Evolutionary conservation across 2,329 filamentous ascomycete species (phyloP), one percentile per base, ranked within the genome.

Genomic region (Lachnellula cervina): DNA sequence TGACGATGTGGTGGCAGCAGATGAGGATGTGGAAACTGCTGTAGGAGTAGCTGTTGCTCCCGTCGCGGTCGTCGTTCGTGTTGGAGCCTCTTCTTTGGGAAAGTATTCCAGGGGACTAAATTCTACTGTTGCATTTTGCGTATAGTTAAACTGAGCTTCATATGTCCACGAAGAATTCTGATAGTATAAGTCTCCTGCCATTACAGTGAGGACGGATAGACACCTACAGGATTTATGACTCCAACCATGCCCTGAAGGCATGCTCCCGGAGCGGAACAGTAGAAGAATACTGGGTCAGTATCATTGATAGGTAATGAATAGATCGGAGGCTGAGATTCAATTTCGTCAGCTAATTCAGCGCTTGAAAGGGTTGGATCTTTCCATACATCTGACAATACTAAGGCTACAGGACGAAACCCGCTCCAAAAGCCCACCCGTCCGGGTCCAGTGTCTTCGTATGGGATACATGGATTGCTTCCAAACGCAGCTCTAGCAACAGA

Each of bases 161-260:
- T 79, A 73, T 0, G 77, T 79, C 54, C 76, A 71, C 0, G 76
- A 80, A 5, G 68, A 52, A 62, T 81, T 84, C 66, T 71, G 35
- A 7, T 14, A 25, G 49, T 28, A 42, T 52, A 4, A 47, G 42
- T 4, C 40, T n/a, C 16, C 23, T 32, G 28, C 25, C 54, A 21
- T 32, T 4, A 17, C 23, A 28, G 14, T 13, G 2, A 46, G 21
- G 5, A 7, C n/a, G 32, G 16, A 17, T 19, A 17, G 14, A 49
- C 8, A 4, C 75, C 58, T 73, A 84, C 81, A 6, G 85, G 80
- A 65, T 92, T 93, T 62, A 93, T 86, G 1, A 82, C 86, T 3
- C 88, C 88, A 16, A 93, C 79, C 88, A 93, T 93, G 21, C 81
- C 78, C 44, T 86, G 78, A 3, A 77, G 76, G 65, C 89, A 93